Percentiles rank a stretch among this genome's conserved stretches.
These are phyloP conservation scores for Penicillium brevicompactum DNA, from an alignment of 2,329 filamentous ascomycete genomes.

Conservation along the genomic window DNA sequence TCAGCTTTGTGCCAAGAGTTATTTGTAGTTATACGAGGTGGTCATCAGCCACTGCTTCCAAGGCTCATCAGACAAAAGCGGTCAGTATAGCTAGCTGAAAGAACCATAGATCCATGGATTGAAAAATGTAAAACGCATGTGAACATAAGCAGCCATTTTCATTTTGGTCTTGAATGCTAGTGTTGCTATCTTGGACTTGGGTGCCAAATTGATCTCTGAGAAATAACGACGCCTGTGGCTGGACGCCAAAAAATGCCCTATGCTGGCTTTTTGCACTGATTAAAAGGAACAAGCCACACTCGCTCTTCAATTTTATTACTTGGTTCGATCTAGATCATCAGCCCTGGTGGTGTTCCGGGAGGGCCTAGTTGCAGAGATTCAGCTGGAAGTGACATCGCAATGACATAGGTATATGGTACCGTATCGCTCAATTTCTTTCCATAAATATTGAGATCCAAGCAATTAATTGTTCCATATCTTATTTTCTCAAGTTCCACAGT, in stretches of 20 bases:
- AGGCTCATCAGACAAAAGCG: not conserved
- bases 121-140: too few relatives aligned
- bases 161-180: not conserved
- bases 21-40: not conserved
- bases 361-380: not conserved
- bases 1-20: not conserved
- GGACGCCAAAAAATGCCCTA: not conserved
- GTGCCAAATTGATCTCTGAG: not conserved
- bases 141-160: too few relatives aligned
- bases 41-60: not conserved
- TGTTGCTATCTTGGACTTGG: not conserved
- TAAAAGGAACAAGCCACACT: not conserved
- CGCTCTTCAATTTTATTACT: not conserved
- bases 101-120: too few relatives aligned
- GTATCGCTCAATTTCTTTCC: too few relatives aligned
- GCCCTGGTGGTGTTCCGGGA: not conserved
- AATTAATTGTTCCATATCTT: too few relatives aligned
- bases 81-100: too few relatives aligned
- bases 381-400: not conserved
- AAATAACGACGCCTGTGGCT: not conserved
- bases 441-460: too few relatives aligned
- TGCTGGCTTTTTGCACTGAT: not conserved
- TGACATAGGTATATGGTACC: not conserved
- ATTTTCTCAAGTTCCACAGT: too few relatives aligned
- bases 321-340: not conserved